These are phyloP conservation scores for Gonapodya sp. DNA, from an alignment of 192 early-diverging fungal species.

Conservation along the genomic window DNA sequence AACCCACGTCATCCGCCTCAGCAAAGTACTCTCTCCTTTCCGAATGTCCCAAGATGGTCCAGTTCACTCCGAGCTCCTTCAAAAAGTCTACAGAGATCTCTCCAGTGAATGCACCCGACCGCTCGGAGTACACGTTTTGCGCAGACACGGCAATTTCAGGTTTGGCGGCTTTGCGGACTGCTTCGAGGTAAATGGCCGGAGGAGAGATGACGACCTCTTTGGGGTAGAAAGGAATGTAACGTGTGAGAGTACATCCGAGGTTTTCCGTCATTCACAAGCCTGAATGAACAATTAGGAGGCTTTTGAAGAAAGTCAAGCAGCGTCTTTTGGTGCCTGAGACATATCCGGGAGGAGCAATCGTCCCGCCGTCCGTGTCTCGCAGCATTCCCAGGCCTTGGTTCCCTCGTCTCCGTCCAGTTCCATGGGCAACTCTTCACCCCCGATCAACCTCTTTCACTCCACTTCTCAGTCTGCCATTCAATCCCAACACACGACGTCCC, in stretches of 20 bases:
- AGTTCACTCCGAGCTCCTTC: constrained; percentile 88
- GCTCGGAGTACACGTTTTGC: constrained; percentile 84
- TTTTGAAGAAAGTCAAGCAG: not conserved
- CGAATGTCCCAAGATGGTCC: constrained; percentile 98
- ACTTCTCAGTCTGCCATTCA: too few species aligned
- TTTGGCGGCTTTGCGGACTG: constrained; percentile 51
- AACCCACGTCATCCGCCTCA: constrained; percentile 70
- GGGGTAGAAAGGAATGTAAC: too few species aligned
- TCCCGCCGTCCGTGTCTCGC: not conserved
- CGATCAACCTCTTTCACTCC: not conserved
- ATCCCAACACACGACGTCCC: too few species aligned
- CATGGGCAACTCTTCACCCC: not conserved
- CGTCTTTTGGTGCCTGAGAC: not conserved
- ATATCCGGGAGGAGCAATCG: not conserved
- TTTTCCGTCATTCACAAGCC: too few species aligned
- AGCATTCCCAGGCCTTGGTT: too few species aligned
- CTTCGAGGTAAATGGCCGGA: constrained; percentile 80
- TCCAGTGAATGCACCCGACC: constrained; percentile 92
- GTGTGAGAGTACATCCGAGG: too few species aligned
- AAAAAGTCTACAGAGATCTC: constrained; percentile 92
- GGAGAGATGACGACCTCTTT: constrained; percentile 98
- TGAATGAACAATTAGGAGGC: not conserved
- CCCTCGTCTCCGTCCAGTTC: too few species aligned
- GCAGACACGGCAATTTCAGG: constrained; percentile 80
- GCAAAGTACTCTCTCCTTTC: constrained; percentile 90